A percentile compares a stretch with the other conserved stretches of the same genome.
These are phyloP conservation scores for Thalia dealbata DNA, from an alignment of 176 grass and related monocot species.

Conservation along the genomic window DNA sequence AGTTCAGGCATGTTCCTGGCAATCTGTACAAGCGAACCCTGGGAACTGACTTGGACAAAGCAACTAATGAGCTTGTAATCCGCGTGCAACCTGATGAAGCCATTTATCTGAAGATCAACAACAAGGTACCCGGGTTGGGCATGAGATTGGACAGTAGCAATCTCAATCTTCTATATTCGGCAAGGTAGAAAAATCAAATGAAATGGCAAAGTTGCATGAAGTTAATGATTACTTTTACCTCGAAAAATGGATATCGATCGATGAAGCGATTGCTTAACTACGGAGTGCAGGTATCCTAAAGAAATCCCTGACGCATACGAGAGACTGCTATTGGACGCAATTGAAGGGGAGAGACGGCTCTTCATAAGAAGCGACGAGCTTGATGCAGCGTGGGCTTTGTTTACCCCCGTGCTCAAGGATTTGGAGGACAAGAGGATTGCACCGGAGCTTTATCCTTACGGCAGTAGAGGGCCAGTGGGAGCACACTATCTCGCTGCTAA, in stretches of 20 bases:
- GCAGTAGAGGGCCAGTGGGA: conserved; percentile 76
- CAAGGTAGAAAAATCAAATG: conserved; percentile 23
- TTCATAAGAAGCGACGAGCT: conserved; percentile 97
- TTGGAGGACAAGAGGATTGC: conserved; percentile 48
- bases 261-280: no score
- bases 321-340: conserved; percentile 72
- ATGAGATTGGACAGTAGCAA: conserved; percentile 79
- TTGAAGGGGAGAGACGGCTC: conserved; percentile 71
- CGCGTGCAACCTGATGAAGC: conserved; percentile 89
- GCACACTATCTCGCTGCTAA: conserved; percentile 88
- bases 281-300: conserved; percentile 28
- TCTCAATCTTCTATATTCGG: conserved; percentile 73
- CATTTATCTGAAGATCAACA: conserved; percentile 97
- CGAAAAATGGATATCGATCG: no score
- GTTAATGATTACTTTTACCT: no score
- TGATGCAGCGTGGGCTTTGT: conserved; percentile 78
- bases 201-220: background rate
- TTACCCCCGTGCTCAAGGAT: conserved; percentile 69
- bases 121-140: conserved; percentile 69
- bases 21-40: conserved; percentile 57
- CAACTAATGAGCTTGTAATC: conserved; percentile 78
- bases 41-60: conserved; percentile 50
- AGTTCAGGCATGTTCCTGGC: conserved; percentile 83
- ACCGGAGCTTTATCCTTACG: conserved; percentile 89
- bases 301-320: conserved; percentile 96